These are phyloP conservation scores for Diplosphaera chodatii DNA, from an alignment of 139 green algal species.

Conservation along the genomic window DNA sequence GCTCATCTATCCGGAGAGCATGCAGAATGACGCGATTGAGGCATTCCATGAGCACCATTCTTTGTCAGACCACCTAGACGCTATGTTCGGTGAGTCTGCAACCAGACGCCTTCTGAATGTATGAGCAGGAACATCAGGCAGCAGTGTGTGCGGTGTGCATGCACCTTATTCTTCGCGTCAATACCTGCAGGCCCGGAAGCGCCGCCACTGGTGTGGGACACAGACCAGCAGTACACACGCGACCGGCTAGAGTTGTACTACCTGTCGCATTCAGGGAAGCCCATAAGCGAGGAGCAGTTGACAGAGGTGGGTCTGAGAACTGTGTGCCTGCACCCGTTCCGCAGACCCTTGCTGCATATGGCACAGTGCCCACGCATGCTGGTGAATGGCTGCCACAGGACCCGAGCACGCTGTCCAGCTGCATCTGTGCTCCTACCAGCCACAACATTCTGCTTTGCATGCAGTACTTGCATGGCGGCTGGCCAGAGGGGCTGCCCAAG, in stretches of 20 bases:
- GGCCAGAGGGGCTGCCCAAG: constrained; percentile 33
- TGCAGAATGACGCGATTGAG: constrained; percentile 77
- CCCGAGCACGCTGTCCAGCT: too few species aligned
- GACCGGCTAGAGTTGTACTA: constrained; percentile 81
- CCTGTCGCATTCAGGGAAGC: constrained; percentile 50
- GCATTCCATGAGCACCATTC: constrained; percentile 66
- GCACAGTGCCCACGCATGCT: too few species aligned
- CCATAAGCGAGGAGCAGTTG: constrained; percentile 28
- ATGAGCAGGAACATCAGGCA: too few species aligned
- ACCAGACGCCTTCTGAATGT: background rate
- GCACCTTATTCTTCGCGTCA: too few species aligned
- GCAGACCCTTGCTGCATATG: too few species aligned
- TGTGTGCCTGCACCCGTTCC: too few species aligned
- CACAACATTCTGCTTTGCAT: too few species aligned
- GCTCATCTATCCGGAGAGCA: constrained; percentile 82
- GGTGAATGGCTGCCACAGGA: too few species aligned
- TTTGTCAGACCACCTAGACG: constrained; percentile 69
- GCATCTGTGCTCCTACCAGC: too few species aligned
- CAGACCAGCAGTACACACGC: constrained; percentile 52
- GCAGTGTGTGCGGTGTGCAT: too few species aligned
- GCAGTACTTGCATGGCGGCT: constrained; percentile 56
- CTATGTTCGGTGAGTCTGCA: constrained; percentile 42
- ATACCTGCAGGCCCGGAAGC: constrained; percentile 43
- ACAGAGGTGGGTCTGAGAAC: constrained; percentile 28
- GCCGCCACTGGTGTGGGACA: constrained; percentile 80